phyloP scores from a whole-genome alignment of 345 rosid species.

The Eucalyptus curtisii region DNA sequence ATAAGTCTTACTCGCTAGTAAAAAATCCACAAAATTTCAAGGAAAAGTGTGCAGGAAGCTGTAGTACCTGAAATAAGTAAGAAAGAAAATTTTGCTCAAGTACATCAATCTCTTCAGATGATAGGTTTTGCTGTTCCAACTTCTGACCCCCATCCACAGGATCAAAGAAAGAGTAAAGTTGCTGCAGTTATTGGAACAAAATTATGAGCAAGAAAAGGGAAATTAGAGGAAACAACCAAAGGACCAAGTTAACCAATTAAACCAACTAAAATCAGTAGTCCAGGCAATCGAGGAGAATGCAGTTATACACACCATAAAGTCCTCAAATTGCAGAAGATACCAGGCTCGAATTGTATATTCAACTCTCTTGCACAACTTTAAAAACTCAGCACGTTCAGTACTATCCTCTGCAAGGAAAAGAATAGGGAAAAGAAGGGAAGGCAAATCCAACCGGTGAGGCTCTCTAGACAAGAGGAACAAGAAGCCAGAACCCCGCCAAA shows the following conservation, averaged over 20 bases:
- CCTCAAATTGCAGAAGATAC: conserved; percentile 91
- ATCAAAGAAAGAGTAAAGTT: conserved; percentile 87
- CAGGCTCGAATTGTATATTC: conserved; percentile 97
- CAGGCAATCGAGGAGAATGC: not conserved
- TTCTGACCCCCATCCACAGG: conserved; percentile 68
- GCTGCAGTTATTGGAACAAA: conserved; percentile 25
- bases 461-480: not conserved
- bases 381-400: conserved; percentile 64
- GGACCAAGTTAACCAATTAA: not conserved
- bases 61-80: conserved; percentile 69
- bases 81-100: conserved; percentile 87
- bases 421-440: not conserved
- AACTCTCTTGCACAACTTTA: conserved; percentile 83
- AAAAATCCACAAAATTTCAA: not conserved
- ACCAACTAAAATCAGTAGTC: not conserved
- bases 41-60: not conserved
- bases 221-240: not conserved
- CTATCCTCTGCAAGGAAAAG: conserved; percentile 41
- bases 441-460: not conserved
- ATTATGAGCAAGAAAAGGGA: not conserved
- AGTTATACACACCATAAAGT: conserved; percentile 54
- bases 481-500: not conserved
- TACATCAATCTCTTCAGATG: conserved; percentile 47
- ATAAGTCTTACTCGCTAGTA: not conserved
- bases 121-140: conserved; percentile 63